Percentiles rank a stretch among this genome's conserved stretches.
Conservation (phyloP, 225 moss, liverwort and hornwort species). For the Climacium dendroides region DNA sequence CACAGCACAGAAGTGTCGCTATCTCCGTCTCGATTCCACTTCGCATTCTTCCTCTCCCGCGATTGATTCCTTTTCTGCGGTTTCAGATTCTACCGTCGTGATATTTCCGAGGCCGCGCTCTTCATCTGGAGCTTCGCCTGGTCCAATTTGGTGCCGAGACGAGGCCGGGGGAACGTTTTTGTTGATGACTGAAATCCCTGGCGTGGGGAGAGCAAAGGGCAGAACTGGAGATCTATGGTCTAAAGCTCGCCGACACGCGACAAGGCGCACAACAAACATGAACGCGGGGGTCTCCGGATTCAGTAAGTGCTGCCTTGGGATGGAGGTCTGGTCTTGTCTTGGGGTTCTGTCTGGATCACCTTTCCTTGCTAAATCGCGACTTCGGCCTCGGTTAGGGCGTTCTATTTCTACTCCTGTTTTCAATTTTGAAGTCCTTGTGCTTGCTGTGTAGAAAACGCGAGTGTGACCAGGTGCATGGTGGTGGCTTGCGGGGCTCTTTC, state of each 20-base stretch:
- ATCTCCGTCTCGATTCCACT: neutral
- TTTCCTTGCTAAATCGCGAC: neutral
- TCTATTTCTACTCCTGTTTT: neutral
- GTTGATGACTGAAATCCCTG: neutral
- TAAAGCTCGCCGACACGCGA: neutral
- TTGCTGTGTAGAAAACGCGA: slow-evolving; percentile 24
- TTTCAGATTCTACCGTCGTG: neutral
- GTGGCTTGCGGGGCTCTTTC: slow-evolving; percentile 5
- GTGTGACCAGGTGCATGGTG: slow-evolving; percentile 11
- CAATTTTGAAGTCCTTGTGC: neutral
- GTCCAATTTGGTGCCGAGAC: neutral
- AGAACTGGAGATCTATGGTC: neutral
- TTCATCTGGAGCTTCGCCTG: neutral
- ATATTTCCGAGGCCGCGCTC: neutral
- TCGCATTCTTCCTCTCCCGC: neutral
- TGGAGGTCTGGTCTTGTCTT: neutral
- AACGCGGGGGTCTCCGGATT: slow-evolving; percentile 40
- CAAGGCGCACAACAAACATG: slow-evolving; percentile 14
- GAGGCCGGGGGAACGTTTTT: too few species aligned
- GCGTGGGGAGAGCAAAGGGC: neutral
- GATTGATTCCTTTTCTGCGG: neutral
- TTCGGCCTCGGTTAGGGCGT: neutral
- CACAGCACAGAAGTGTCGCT: neutral
- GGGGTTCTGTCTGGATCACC: neutral
- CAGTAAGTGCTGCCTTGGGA: neutral